A percentile compares a stretch with the other conserved stretches of the same genome.
Evolutionary conservation across 1,139 yeast genomes (phyloP).

Genomic region (Candida gigantensis): DNA sequence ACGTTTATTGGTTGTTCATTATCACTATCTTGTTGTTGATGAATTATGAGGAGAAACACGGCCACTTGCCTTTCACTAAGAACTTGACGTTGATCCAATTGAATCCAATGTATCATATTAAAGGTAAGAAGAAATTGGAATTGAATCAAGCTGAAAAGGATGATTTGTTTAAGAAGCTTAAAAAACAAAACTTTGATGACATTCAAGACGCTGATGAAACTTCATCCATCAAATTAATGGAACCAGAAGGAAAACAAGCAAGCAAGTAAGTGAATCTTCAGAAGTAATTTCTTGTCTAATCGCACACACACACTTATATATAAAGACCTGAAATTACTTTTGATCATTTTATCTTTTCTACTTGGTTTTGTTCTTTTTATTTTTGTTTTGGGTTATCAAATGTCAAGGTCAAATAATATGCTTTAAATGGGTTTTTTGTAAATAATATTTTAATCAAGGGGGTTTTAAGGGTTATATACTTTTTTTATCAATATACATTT

Average conservation of each 20-base stretch:
- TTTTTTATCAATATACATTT: not conserved
- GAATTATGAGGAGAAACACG: constrained; percentile 68
- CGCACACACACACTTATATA: too few relatives aligned
- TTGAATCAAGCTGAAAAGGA: constrained; percentile 54
- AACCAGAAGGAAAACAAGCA: constrained; percentile 1
- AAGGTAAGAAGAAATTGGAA: constrained; percentile 65
- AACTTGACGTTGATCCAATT: constrained; percentile 52
- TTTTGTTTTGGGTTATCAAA: too few relatives aligned
- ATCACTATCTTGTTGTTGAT: constrained; percentile 56
- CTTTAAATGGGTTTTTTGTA: not conserved
- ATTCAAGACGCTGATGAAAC: constrained; percentile 8
- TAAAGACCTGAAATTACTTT: too few relatives aligned
- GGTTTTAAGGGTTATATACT: constrained; percentile 6
- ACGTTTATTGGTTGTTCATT: constrained; percentile 74
- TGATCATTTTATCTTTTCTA: too few relatives aligned
- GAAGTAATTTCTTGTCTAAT: too few relatives aligned
- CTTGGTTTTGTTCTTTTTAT: too few relatives aligned
- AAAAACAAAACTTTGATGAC: constrained; percentile 13
- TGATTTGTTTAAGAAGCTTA: constrained; percentile 46
- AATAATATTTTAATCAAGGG: constrained; percentile 3
- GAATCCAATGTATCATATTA: constrained; percentile 73
- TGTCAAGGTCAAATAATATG: too few relatives aligned
- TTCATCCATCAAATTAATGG: constrained; percentile 6
- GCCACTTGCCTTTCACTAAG: constrained; percentile 45
- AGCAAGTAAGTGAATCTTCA: too few relatives aligned